Evolutionary conservation across 495 filamentous ascomycete species (phyloP), one percentile per base, ranked within the genome.

Genomic region (Delitschia confertaspora): DNA sequence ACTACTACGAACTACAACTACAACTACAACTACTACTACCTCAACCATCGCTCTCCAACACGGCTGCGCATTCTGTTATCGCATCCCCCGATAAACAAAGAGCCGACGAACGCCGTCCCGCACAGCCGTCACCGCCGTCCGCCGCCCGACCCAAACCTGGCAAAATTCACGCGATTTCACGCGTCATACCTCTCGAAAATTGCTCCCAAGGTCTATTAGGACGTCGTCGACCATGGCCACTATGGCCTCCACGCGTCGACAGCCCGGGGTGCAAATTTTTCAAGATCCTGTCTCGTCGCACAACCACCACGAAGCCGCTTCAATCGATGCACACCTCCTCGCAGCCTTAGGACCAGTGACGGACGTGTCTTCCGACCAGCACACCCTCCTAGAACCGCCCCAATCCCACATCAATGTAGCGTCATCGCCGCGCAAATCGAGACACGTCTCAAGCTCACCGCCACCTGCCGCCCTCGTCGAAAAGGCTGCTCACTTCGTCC

Each of bases 231-330:
- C 38, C 37, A 36, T 46, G 39, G 33, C 19, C 42, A 50, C 45
- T 37, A 82, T 82, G 79, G 70, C 71, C 57, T 68, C 79, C 67
- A 76, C 84, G 72, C 80, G 75, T 71, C 68, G 71, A 38, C 60
- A 65, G 52, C 68, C 74, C 55, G 66, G 73, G 50, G 64, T 82
- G 53, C 72, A 80, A 44, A 76, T 79, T 58, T 83, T 72, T 60
- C 68, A 79, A 50, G 80, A 83, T 59, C 65, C 74, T 38, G 65
- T 69, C 55, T 68, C 67, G 45, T 55, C 60, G 4, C 39, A 45
- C 47, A 68, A 67, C 47, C 67, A 72, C 43, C 34, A 47, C 20
- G 42, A 42, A 7, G 44, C 49, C 17, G 35, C 50, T 57, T 48
- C 69, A 57, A 68, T 70, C 51, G 69, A 73, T 53, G 69, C 73